A percentile compares a stretch with the other conserved stretches of the same genome.
phyloP scores from a whole-genome alignment of 129 eudicot genomes.

The Oenanthe sinensis region DNA sequence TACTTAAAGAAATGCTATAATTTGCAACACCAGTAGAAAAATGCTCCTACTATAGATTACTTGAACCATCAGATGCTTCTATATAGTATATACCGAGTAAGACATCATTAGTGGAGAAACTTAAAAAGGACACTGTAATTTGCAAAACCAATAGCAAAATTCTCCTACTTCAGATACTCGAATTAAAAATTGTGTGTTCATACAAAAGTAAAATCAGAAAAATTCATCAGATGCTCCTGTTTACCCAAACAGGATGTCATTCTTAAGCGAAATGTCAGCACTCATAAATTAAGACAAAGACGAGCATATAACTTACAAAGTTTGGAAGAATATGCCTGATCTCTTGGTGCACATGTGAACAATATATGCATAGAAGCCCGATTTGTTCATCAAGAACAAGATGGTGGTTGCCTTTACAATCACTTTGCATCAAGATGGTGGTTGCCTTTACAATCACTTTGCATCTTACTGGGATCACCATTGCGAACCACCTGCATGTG shows the following conservation, averaged over 20 bases:
- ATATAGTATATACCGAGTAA: neutral
- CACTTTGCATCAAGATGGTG: conserved; percentile 17
- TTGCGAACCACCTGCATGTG: conserved; percentile 32
- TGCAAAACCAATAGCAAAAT: neutral
- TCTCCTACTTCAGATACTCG: neutral
- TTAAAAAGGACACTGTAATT: neutral
- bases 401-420: conserved; percentile 29
- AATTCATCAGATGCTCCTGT: neutral
- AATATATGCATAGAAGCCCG: conserved; percentile 38
- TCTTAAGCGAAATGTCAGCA: neutral
- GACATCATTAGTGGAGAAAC: neutral
- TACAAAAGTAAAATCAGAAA: neutral
- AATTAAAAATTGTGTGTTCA: neutral
- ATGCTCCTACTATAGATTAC: neutral
- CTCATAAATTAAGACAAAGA: neutral
- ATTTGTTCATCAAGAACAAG: conserved; percentile 35
- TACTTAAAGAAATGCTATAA: neutral
- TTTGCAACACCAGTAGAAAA: neutral
- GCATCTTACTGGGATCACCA: neutral
- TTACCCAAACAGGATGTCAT: neutral
- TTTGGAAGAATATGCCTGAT: conserved; percentile 25
- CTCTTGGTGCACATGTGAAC: conserved; percentile 35
- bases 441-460: conserved; percentile 22
- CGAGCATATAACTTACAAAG: conserved; percentile 31
- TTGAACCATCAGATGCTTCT: neutral